A percentile compares a stretch with the other conserved stretches of the same genome.
These are phyloP conservation scores for Mrakiaceae sp. DNA, from an alignment of 1,284 basidiomycete species.

Conservation along the genomic window DNA sequence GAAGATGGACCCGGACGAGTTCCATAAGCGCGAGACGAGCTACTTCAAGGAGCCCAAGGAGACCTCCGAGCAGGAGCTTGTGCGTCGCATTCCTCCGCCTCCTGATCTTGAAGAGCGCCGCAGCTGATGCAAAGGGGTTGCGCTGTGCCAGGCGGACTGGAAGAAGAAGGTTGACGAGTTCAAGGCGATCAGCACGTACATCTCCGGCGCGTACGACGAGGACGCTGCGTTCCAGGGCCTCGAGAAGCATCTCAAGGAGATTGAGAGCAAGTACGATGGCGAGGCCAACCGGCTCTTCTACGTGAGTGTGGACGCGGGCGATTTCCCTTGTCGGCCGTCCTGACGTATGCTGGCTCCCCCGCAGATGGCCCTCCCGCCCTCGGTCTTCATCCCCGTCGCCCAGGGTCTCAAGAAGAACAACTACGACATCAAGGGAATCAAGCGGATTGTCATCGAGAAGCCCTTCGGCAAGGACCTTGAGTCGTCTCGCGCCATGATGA, in stretches of 20 bases:
- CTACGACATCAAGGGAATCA: conserved; percentile 60
- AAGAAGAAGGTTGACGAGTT: conserved; percentile 62
- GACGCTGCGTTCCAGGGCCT: conserved; percentile 63
- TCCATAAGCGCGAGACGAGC: conserved; percentile 65
- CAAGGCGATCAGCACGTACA: conserved; percentile 64
- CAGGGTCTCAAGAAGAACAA: conserved; percentile 68
- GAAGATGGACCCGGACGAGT: conserved; percentile 81
- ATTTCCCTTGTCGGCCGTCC: background rate
- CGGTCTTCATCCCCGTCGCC: conserved; percentile 80
- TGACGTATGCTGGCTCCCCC: conserved; percentile 15
- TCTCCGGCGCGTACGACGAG: conserved; percentile 80
- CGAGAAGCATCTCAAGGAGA: conserved; percentile 59
- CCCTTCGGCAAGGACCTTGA: conserved; percentile 90
- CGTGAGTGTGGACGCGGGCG: conserved; percentile 15
- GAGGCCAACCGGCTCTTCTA: conserved; percentile 68
- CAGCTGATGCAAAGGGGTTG: too few relatives aligned
- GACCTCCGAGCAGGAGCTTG: conserved; percentile 38
- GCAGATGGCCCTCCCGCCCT: conserved; percentile 77
- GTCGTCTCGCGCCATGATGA: conserved; percentile 68
- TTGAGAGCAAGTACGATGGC: conserved; percentile 51
- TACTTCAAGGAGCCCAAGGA: conserved; percentile 70
- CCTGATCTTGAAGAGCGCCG: background rate
- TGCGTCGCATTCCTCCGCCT: background rate
- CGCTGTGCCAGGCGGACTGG: conserved; percentile 29
- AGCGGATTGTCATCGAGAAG: conserved; percentile 91